A percentile compares a stretch with the other conserved stretches of the same genome.
Conservation (phyloP, 2,329 filamentous ascomycete genomes). For the Lachnellula arida region DNA sequence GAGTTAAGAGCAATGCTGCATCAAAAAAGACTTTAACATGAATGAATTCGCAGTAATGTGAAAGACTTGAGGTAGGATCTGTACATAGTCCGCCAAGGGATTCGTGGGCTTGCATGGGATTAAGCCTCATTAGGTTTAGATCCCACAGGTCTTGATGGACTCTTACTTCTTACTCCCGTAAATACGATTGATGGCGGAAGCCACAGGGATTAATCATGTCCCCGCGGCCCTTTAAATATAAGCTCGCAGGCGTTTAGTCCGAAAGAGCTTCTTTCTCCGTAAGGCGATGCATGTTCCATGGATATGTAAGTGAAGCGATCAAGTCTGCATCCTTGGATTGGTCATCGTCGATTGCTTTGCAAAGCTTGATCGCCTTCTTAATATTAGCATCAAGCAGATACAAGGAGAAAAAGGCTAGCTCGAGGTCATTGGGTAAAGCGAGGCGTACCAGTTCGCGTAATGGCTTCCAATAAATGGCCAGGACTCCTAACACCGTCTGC, state of each 20-base stretch:
- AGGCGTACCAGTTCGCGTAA: background rate
- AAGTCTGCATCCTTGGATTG: background rate
- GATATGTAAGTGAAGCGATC: background rate
- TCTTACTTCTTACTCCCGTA: too few relatives aligned
- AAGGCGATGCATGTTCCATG: background rate
- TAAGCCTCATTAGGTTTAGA: slow-evolving; percentile 8
- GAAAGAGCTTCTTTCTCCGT: too few relatives aligned
- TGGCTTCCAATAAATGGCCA: background rate
- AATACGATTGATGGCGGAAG: too few relatives aligned
- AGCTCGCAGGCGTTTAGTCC: too few relatives aligned
- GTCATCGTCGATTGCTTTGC: background rate
- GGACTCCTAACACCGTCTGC: background rate
- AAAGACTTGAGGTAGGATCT: background rate
- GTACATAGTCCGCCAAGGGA: background rate
- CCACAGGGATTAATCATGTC: too few relatives aligned
- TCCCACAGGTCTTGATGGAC: slow-evolving; percentile 2
- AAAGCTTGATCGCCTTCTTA: background rate
- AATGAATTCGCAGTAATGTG: background rate
- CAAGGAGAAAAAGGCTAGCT: background rate
- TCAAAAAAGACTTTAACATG: background rate
- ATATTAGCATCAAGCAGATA: background rate
- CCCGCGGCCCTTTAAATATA: too few relatives aligned
- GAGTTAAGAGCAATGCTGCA: background rate
- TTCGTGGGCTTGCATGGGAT: background rate
- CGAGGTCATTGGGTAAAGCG: background rate